Conservation (phyloP, 2,329 filamentous ascomycete species). For the Phyllosticta paracitricarpa region DNA sequence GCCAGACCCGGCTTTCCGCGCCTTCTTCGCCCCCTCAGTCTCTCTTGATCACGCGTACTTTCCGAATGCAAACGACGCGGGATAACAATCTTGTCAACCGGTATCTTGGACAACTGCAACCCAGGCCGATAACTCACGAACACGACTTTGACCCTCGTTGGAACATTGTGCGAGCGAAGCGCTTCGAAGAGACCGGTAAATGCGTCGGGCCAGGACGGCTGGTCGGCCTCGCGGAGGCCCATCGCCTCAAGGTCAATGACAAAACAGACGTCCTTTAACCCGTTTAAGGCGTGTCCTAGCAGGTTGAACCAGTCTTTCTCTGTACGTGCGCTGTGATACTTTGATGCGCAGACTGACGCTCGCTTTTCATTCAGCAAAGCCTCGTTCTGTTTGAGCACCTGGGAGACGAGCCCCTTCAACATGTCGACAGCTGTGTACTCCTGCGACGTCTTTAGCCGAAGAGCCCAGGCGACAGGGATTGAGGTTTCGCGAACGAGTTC, state of each 20-base stretch:
- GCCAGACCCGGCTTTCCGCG: not conserved
- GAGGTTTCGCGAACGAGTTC: not conserved
- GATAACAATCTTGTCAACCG: not conserved
- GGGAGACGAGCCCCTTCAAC: not conserved
- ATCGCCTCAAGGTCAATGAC: conserved; percentile 3
- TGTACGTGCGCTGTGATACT: conserved; percentile 2
- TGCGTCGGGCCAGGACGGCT: not conserved
- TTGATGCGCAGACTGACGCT: not conserved
- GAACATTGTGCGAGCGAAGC: not conserved
- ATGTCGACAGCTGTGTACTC: not conserved
- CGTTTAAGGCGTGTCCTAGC: not conserved
- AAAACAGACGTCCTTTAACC: not conserved
- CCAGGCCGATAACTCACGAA: not conserved
- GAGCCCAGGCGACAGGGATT: conserved; percentile 2
- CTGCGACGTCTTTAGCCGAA: not conserved
- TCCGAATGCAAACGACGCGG: not conserved
- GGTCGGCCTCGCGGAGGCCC: not conserved
- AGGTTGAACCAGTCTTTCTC: conserved; percentile 3
- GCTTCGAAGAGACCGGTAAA: not conserved
- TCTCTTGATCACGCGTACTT: not conserved
- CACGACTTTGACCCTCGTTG: not conserved
- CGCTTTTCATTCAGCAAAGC: conserved; percentile 5
- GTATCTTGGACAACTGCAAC: conserved; percentile 17
- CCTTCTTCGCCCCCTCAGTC: not conserved
- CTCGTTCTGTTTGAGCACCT: conserved; percentile 5